Evolutionary conservation across 306 rosid genomes (phyloP).

Genomic region (Cicer pinnatifidum): DNA sequence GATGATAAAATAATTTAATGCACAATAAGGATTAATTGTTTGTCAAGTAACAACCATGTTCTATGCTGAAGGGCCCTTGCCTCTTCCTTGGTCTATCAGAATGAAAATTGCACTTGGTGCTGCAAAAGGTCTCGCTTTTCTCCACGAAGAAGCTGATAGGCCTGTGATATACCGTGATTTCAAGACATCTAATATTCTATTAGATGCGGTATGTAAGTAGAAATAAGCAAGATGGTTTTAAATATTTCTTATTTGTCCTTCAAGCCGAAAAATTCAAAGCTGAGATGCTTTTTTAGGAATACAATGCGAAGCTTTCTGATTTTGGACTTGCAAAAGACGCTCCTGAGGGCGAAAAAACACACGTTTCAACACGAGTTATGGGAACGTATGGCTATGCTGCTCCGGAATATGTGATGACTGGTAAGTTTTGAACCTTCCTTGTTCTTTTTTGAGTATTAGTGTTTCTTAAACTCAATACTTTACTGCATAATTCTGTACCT

Average conservation of each 20-base stretch:
- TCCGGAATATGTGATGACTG: slow-evolving; percentile 98
- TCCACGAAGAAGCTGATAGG: slow-evolving; percentile 84
- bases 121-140: slow-evolving; percentile 95
- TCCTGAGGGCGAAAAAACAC: slow-evolving; percentile 93
- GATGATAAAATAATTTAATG: slow-evolving; percentile 26
- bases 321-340: slow-evolving; percentile 99
- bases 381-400: slow-evolving; percentile 99
- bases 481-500: background rate
- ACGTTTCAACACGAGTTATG: slow-evolving; percentile 95
- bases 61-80: slow-evolving; percentile 81
- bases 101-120: slow-evolving; percentile 97
- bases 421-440: slow-evolving; percentile 59
- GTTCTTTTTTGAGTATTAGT: background rate
- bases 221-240: slow-evolving; percentile 32
- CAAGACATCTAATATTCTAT: slow-evolving; percentile 90
- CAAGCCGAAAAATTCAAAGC: slow-evolving; percentile 28
- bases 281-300: slow-evolving; percentile 61
- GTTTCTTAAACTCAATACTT: slow-evolving; percentile 34
- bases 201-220: slow-evolving; percentile 76
- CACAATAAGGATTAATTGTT: slow-evolving; percentile 36
- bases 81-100: slow-evolving; percentile 98
- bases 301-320: slow-evolving; percentile 93
- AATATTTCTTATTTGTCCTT: slow-evolving; percentile 30
- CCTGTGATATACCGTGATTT: slow-evolving; percentile 96
- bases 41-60: slow-evolving; percentile 54